Conservation (phyloP, 768 basidiomycete genomes). For the Collybia mongolica region DNA sequence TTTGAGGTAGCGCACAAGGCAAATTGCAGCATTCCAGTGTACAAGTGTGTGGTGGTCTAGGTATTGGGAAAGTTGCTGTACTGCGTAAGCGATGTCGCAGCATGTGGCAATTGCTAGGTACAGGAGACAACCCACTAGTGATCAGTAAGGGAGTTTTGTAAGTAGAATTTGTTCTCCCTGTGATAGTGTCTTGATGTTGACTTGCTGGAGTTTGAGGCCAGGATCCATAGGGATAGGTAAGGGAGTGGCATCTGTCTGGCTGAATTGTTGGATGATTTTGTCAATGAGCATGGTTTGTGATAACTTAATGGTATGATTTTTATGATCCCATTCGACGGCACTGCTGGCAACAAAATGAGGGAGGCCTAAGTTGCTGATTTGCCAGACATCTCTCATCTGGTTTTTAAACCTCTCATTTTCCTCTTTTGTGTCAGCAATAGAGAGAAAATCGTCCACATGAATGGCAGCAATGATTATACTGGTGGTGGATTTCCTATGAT, state of each 20-base stretch:
- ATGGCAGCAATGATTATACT: too few relatives aligned
- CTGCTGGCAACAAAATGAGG: constrained; percentile 28
- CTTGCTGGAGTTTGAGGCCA: neutral
- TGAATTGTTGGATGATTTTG: constrained; percentile 12
- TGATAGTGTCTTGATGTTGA: neutral
- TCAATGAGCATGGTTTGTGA: constrained; percentile 26
- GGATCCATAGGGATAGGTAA: neutral
- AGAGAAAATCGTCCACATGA: too few relatives aligned
- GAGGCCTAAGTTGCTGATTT: constrained; percentile 28
- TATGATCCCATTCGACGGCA: constrained; percentile 21
- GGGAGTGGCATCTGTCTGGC: neutral
- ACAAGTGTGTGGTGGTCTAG: too few relatives aligned
- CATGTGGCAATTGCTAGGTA: too few relatives aligned
- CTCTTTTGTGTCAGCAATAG: too few relatives aligned
- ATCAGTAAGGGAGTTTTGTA: neutral
- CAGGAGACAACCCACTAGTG: neutral
- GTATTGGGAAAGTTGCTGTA: too few relatives aligned
- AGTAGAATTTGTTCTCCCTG: neutral
- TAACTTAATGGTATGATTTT: constrained; percentile 12
- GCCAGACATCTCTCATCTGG: constrained; percentile 24
- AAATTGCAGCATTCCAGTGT: too few relatives aligned
- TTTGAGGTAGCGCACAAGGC: too few relatives aligned
- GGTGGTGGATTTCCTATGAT: too few relatives aligned
- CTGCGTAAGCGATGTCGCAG: too few relatives aligned
- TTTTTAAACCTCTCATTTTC: too few relatives aligned